A percentile compares a stretch with the other conserved stretches of the same genome.
These are phyloP conservation scores for Vitis hybrid DNA, from an alignment of 177 flowering plant species.

Conservation along the genomic window DNA sequence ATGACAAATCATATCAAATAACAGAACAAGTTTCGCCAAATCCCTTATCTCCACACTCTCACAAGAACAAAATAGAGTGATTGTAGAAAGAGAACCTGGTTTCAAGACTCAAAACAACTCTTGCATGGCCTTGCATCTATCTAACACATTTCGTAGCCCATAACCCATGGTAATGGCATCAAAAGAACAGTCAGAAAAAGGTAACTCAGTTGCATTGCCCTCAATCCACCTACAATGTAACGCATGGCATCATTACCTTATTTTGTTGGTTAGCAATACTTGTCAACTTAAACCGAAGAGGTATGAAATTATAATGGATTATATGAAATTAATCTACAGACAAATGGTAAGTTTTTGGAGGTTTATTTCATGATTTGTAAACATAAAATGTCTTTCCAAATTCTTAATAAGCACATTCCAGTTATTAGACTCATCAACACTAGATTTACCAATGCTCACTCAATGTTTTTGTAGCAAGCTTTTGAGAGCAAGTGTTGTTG, in stretches of 20 bases:
- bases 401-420: too few species aligned
- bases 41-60: too few species aligned
- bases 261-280: not conserved
- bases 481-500: conserved; percentile 51
- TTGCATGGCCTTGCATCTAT: conserved; percentile 57
- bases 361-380: not conserved
- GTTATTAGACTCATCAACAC: too few species aligned
- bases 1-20: not conserved
- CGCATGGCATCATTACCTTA: conserved; percentile 3
- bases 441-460: conserved; percentile 76
- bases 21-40: not conserved
- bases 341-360: too few species aligned
- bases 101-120: conserved; percentile 75
- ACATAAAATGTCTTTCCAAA: not conserved
- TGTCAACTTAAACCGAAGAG: not conserved
- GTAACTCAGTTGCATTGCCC: conserved; percentile 84
- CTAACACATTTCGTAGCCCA: conserved; percentile 81
- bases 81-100: conserved; percentile 44
- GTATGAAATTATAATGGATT: not conserved
- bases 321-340: not conserved
- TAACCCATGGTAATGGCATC: conserved; percentile 89
- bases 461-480: conserved; percentile 68
- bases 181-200: conserved; percentile 64
- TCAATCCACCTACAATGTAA: conserved; percentile 74
- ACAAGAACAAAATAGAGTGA: not conserved